A percentile compares a stretch with the other conserved stretches of the same genome.
These are phyloP conservation scores for Cladorrhinum samala DNA, from an alignment of 495 filamentous ascomycete genomes.

Conservation along the genomic window DNA sequence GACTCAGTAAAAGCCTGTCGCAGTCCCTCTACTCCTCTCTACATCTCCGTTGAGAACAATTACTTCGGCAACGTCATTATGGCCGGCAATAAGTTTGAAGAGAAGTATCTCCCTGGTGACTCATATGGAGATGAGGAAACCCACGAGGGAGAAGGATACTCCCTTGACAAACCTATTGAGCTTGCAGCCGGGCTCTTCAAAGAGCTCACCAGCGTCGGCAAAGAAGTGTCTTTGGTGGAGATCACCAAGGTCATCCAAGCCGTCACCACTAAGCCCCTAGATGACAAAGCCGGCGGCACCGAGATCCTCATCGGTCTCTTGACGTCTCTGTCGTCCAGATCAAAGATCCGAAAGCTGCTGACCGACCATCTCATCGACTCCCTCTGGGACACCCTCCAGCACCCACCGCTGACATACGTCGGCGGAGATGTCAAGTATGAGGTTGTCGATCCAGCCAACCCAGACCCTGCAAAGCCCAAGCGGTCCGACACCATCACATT, in stretches of 20 bases:
- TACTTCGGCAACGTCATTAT: no score
- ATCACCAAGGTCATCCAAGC: constrained; percentile 22
- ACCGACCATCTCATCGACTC: constrained; percentile 56
- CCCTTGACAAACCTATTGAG: constrained; percentile 24
- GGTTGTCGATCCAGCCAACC: constrained; percentile 10
- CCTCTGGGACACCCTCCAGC: constrained; percentile 63
- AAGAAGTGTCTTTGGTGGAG: constrained; percentile 19
- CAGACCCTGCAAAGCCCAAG: constrained; percentile 1
- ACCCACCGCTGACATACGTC: constrained; percentile 59
- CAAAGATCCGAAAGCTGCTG: constrained; percentile 44
- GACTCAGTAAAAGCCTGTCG: no score
- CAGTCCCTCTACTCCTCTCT: no score
- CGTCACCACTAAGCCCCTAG: constrained; percentile 24
- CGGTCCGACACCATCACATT: constrained; percentile 22
- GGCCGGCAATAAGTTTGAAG: neutral
- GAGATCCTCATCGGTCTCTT: constrained; percentile 30
- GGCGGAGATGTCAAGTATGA: constrained; percentile 30
- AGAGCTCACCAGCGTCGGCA: constrained; percentile 19
- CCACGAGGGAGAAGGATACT: constrained; percentile 4
- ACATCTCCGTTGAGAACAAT: no score
- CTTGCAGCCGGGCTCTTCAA: constrained; percentile 24
- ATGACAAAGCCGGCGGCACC: constrained; percentile 31
- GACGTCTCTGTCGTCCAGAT: constrained; percentile 48
- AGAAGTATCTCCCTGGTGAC: neutral
- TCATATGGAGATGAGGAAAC: neutral